Conservation (phyloP, 768 basidiomycete genomes). For the Tylopilus intermedius region DNA sequence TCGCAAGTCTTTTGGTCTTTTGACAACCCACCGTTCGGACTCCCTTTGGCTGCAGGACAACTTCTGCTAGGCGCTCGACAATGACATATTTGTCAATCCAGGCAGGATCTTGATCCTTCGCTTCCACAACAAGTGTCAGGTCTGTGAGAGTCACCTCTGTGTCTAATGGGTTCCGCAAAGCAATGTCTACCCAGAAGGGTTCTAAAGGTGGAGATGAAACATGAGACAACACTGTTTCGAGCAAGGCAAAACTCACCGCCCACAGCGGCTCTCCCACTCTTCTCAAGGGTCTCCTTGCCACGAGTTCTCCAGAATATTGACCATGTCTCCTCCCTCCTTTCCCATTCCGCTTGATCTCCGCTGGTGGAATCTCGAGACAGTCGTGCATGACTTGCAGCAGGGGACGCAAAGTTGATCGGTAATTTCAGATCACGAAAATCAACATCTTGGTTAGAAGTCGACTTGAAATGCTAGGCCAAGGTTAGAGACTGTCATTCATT, state of each 20-base stretch:
- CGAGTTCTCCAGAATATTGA: slow-evolving; percentile 48
- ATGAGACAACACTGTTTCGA: neutral
- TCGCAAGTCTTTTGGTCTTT: neutral
- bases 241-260: slow-evolving; percentile 43
- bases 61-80: slow-evolving; percentile 56
- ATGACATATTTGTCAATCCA: slow-evolving; percentile 41
- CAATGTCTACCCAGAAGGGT: slow-evolving; percentile 71
- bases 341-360: slow-evolving; percentile 52
- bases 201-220: slow-evolving; percentile 39
- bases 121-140: slow-evolving; percentile 52
- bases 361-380: slow-evolving; percentile 47
- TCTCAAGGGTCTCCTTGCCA: slow-evolving; percentile 52
- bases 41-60: slow-evolving; percentile 60
- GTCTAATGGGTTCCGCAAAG: slow-evolving; percentile 66
- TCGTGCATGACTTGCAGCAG: slow-evolving; percentile 52
- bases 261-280: slow-evolving; percentile 54
- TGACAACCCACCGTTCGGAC: slow-evolving; percentile 50
- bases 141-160: slow-evolving; percentile 66
- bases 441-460: slow-evolving; percentile 46
- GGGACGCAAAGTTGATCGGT: slow-evolving; percentile 63
- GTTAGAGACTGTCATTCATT: neutral
- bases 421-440: slow-evolving; percentile 47
- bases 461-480: slow-evolving; percentile 59
- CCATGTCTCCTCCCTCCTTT: slow-evolving; percentile 64
- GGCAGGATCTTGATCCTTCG: slow-evolving; percentile 26